These are phyloP conservation scores for Rhododendron vialii DNA, from an alignment of 148 eudicot genomes.

Conservation along the genomic window DNA sequence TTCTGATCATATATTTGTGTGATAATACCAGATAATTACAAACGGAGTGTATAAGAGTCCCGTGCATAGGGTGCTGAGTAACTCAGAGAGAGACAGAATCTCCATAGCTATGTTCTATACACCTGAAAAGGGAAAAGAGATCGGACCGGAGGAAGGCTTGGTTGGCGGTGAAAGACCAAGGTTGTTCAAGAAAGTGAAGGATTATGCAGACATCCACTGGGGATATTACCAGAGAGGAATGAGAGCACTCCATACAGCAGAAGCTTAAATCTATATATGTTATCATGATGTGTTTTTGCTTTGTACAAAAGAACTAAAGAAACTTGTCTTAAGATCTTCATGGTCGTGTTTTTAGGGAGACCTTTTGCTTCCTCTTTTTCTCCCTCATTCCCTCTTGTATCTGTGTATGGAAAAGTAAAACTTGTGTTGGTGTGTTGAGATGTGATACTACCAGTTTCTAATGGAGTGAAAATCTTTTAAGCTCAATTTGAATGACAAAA, in stretches of 20 bases:
- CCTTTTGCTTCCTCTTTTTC: neutral
- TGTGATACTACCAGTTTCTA: neutral
- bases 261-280: neutral
- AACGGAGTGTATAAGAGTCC: conserved; percentile 47
- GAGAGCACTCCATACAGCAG: conserved; percentile 34
- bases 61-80: conserved; percentile 41
- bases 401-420: neutral
- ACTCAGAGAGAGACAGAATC: conserved; percentile 31
- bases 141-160: conserved; percentile 34
- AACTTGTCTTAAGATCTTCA: neutral
- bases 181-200: conserved; percentile 30
- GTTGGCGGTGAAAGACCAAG: conserved; percentile 18
- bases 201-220: conserved; percentile 27
- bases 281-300: neutral
- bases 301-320: neutral
- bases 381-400: neutral
- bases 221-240: conserved; percentile 27
- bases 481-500: neutral
- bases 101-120: conserved; percentile 36
- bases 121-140: conserved; percentile 36
- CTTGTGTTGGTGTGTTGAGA: neutral
- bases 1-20: neutral
- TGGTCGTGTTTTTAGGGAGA: neutral
- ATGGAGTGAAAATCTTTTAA: neutral
- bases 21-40: conserved; percentile 31